Evolutionary conservation across 768 basidiomycete genomes (phyloP), one percentile per base, ranked within the genome.

Genomic region (Boletellus ananas): DNA sequence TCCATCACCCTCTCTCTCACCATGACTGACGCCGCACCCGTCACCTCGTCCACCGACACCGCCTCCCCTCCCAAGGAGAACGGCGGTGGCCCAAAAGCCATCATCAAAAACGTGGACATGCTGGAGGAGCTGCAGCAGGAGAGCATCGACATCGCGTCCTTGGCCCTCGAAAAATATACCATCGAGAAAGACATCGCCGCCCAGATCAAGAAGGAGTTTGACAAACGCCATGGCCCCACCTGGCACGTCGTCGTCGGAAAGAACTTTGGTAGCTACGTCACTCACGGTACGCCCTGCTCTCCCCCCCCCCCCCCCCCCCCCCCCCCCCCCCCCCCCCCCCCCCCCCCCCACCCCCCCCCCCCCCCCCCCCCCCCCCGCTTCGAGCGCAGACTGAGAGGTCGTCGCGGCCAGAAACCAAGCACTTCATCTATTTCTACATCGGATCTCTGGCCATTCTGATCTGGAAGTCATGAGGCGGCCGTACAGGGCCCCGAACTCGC

Each of bases 231-330:
- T 60, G 91, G 92, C 21, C 84, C 90, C 49, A 96, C 94, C 60
- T 98, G 95, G 95, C 95, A 98, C 69, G 93, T 94, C 69, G 94
- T 98, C 58, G 95, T 95, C 44, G 95, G 95, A 53, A 97, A 95
- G 79, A 96, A 97, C 76, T 97, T 95, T 81, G 94, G 94, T 44
- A 92, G 90, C 73, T 97, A 94, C 67, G 94, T 97, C 37, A 96
- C 94, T 39, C 94, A 96, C 64, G 94, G 94, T 95, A 58, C 61
- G 85, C 47, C 52, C 23, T 50, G n/a, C 48, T 49, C 34, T 9
- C 25, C 14, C 3, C 13, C 23, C 29, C 2, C 7, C 11, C 29
- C 9, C 11, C 29, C 29, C 2, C 7, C 11, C 29, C 9, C 11
- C 29, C 29, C 48, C 49, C 34, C 6, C 25, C 14, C 3, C 13